phyloP scores from a whole-genome alignment of 257 asterid species.

The Capsicum chinense region DNA sequence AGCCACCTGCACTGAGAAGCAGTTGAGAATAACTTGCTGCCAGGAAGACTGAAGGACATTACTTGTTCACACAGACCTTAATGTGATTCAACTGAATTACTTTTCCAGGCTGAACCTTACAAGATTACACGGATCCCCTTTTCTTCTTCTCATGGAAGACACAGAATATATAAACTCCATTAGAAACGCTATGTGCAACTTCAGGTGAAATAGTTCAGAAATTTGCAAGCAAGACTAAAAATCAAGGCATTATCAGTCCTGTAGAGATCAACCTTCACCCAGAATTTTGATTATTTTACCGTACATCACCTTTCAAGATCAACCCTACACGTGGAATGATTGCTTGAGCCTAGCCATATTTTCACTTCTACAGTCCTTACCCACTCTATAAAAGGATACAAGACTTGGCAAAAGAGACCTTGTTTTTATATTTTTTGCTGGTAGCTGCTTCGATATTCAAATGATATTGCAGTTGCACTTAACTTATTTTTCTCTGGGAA shows the following conservation, averaged over 20 bases:
- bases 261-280: neutral
- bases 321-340: neutral
- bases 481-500: neutral
- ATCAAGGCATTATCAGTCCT: no score
- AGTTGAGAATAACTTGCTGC: neutral
- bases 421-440: neutral
- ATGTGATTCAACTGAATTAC: neutral
- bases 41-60: neutral
- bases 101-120: neutral
- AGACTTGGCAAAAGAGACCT: neutral
- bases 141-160: neutral
- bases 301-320: neutral
- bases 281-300: neutral
- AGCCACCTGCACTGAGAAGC: neutral
- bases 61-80: neutral
- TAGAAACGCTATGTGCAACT: neutral
- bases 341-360: slow-evolving; percentile 10
- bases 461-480: neutral
- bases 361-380: neutral
- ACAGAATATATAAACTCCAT: neutral
- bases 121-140: neutral
- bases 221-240: no score
- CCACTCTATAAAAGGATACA: neutral
- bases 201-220: no score
- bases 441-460: neutral